Evolutionary conservation across 805 yeast genomes (phyloP), one percentile per base, ranked within the genome.

Genomic region (Saturnispora kantuleensis): DNA sequence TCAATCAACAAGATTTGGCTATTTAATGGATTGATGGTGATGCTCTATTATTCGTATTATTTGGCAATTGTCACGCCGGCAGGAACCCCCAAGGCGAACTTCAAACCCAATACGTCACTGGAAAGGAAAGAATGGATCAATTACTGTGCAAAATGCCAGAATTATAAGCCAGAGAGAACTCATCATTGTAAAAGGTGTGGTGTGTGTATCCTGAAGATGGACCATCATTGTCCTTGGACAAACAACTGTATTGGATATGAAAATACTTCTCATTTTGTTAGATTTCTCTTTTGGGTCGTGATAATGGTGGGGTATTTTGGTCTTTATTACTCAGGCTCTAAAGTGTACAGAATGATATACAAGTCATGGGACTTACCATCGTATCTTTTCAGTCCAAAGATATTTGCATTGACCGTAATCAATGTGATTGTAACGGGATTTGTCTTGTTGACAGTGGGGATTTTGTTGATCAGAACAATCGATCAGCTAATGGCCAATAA

Each of bases 141-240:
- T 51, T 84, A 77, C 71, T 87, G 96, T 57, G 63, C 69, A 46
- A 86, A 84, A 58, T 88, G 96, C 61, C 52, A 77, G 34, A 63
- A 60, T 34, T 78, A 73, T 62, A 88, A 88, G 58, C 96, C 96
- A 0, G 90, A 81, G 56, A 64, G 96, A 48, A 57, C 86, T 4
- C 96, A 88, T 58, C 96, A 88, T 64, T 88, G 96, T 60, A 81
- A 81, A 53, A 72, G 76, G 1, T 86, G 94, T 56, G 68, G 74
- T n/a, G 53, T 50, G 35, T 88, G 96, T 61, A 81, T 88, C n/a
- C 59, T 88, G 46, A 74, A 76, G 57, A 89, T 88, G 96, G 97
- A 88, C 60, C 97, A 88, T 59, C 96, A 88, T 64, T 81, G 82
- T 58, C 96, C 96, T 0, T 89, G 96, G 96, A 86, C 95, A 0